A percentile compares a stretch with the other conserved stretches of the same genome.
Conservation (phyloP, 495 filamentous ascomycete species). For the Filosporella fistucella region DNA sequence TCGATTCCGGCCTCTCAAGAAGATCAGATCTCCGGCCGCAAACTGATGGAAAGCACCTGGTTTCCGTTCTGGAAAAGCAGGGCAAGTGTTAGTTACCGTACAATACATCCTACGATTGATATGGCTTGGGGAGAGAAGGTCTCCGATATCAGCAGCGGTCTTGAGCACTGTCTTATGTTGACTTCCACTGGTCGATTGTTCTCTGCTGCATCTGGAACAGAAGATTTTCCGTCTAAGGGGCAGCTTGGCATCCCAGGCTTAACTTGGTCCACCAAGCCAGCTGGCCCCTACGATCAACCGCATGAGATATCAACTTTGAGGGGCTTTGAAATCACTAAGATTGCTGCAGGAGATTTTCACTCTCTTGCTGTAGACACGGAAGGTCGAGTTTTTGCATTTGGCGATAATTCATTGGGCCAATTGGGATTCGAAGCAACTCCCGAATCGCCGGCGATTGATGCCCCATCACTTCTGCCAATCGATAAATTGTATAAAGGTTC, state of each 20-base stretch:
- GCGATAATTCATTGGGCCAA: slow-evolving; percentile 86
- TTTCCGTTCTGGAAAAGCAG: slow-evolving; percentile 62
- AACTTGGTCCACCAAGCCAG: slow-evolving; percentile 71
- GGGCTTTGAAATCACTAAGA: slow-evolving; percentile 56
- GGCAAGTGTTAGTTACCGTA: slow-evolving; percentile 64
- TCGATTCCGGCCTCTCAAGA: slow-evolving; percentile 72
- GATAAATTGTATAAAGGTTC: slow-evolving; percentile 65
- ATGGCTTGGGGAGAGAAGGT: slow-evolving; percentile 73
- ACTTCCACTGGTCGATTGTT: slow-evolving; percentile 86
- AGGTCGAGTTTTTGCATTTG: slow-evolving; percentile 81
- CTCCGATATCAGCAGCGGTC: slow-evolving; percentile 64
- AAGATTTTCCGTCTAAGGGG: slow-evolving; percentile 72
- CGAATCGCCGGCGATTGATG: slow-evolving; percentile 57
- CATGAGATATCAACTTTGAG: slow-evolving; percentile 68
- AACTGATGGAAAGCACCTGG: slow-evolving; percentile 63
- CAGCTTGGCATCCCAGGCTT: slow-evolving; percentile 85
- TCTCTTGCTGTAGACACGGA: slow-evolving; percentile 69
- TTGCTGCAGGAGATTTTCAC: slow-evolving; percentile 86
- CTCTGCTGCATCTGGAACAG: slow-evolving; percentile 72
- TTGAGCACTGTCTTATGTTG: slow-evolving; percentile 80
- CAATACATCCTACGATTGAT: slow-evolving; percentile 58
- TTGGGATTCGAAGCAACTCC: slow-evolving; percentile 64
- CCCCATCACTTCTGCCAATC: slow-evolving; percentile 63
- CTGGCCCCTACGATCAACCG: slow-evolving; percentile 71
- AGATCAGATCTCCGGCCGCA: slow-evolving; percentile 62